A percentile compares a stretch with the other conserved stretches of the same genome.
These are phyloP conservation scores for Magnolia sinica DNA, from an alignment of 164 flowering plant species.

Conservation along the genomic window DNA sequence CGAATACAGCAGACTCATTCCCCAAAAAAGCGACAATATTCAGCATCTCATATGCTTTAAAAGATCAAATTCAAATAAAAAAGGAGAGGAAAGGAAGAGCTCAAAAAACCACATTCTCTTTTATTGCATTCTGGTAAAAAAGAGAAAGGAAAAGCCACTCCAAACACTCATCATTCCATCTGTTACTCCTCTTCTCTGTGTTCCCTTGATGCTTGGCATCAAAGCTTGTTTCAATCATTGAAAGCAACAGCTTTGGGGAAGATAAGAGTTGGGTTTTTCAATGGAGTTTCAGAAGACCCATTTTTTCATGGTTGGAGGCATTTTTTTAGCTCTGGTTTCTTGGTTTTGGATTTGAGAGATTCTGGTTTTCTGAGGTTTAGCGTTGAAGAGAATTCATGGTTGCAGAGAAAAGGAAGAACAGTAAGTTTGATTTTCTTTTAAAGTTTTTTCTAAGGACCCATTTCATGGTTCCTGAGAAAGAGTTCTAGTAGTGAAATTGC, in stretches of 20 bases:
- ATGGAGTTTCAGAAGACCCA: conserved; percentile 1
- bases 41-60: conserved; percentile 10
- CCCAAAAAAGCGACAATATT: conserved; percentile 23
- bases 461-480: background rate
- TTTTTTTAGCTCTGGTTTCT: conserved; percentile 6
- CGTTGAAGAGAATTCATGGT: background rate
- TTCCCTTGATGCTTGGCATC: conserved; percentile 71
- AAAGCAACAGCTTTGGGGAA: conserved; percentile 7
- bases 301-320: conserved; percentile 14
- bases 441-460: background rate
- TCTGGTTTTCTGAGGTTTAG: background rate
- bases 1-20: conserved; percentile 1
- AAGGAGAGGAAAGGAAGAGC: conserved; percentile 1
- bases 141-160: background rate
- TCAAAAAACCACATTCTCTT: conserved; percentile 10
- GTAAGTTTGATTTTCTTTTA: background rate
- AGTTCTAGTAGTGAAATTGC: background rate
- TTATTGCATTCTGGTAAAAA: background rate
- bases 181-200: conserved; percentile 26
- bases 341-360: conserved; percentile 1
- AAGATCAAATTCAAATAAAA: background rate
- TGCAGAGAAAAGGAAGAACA: background rate
- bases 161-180: conserved; percentile 28
- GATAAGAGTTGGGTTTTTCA: conserved; percentile 19
- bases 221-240: conserved; percentile 43